Evolutionary conservation across 495 filamentous ascomycete species (phyloP).

Genomic region (Daldinia loculata): DNA sequence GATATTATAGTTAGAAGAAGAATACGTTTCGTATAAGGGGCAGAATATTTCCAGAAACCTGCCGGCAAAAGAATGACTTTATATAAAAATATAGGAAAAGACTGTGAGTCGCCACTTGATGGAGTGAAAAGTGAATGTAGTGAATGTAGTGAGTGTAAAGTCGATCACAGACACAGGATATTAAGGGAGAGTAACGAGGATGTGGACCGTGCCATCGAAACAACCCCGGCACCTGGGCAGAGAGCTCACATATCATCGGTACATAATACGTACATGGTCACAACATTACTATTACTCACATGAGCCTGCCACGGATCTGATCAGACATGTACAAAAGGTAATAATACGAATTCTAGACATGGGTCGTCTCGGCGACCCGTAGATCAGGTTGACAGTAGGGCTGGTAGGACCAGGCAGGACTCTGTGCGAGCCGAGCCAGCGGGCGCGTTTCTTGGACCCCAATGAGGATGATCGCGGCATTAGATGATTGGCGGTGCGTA

Average conservation of each 20-base stretch:
- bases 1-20: background rate
- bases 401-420: constrained; percentile 31
- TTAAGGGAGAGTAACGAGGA: constrained; percentile 36
- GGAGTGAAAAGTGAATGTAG: constrained; percentile 11
- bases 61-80: constrained; percentile 7
- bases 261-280: constrained; percentile 1
- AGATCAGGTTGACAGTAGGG: constrained; percentile 29
- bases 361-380: constrained; percentile 38
- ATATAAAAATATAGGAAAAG: constrained; percentile 28
- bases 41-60: constrained; percentile 40
- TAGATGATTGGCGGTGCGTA: constrained; percentile 42
- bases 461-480: constrained; percentile 39
- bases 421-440: constrained; percentile 36
- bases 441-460: constrained; percentile 21
- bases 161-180: constrained; percentile 33
- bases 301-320: constrained; percentile 26
- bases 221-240: background rate
- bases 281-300: constrained; percentile 34
- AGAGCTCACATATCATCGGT: constrained; percentile 9
- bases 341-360: constrained; percentile 38
- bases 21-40: constrained; percentile 25
- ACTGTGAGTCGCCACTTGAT: constrained; percentile 28
- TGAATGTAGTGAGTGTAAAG: constrained; percentile 5
- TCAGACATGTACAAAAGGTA: constrained; percentile 24
- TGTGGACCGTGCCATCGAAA: constrained; percentile 24